A percentile compares a stretch with the other conserved stretches of the same genome.
phyloP scores from a whole-genome alignment of 768 basidiomycete species.

The Leccinum olivaceopallidum region DNA sequence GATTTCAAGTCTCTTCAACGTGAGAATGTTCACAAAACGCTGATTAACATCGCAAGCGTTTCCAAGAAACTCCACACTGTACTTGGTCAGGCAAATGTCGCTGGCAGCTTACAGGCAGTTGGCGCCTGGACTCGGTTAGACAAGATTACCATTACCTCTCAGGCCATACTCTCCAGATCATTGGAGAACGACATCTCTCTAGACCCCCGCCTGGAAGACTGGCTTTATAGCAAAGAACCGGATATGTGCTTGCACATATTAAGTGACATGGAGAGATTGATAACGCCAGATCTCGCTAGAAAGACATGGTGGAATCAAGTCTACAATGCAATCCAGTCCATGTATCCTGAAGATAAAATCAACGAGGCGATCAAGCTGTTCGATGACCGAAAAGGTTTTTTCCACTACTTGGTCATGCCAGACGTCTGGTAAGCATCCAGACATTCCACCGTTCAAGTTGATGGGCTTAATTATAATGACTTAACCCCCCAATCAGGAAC shows the following conservation, averaged over 20 bases:
- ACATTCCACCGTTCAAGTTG: not conserved
- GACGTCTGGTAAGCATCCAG: conserved; percentile 2
- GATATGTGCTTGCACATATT: conserved; percentile 7
- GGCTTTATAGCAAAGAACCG: conserved; percentile 7
- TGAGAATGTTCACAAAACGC: not conserved
- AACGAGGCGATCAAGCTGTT: conserved; percentile 6
- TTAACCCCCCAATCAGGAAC: not conserved
- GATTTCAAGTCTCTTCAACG: not conserved
- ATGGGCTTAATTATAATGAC: not conserved
- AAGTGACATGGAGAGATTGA: not conserved
- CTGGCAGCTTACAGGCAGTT: not conserved
- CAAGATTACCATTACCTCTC: not conserved
- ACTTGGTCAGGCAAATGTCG: not conserved
- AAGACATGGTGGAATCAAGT: not conserved
- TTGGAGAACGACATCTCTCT: not conserved
- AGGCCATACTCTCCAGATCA: not conserved
- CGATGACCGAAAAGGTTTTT: conserved; percentile 1
- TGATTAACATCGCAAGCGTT: not conserved
- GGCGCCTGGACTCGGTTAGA: conserved; percentile 1
- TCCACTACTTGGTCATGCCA: not conserved
- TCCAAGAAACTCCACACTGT: not conserved
- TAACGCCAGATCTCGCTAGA: not conserved
- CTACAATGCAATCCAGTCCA: not conserved
- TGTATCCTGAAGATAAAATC: conserved; percentile 1
- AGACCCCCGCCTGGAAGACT: conserved; percentile 3